Evolutionary conservation across 495 filamentous ascomycete genomes (phyloP), one percentile per base, ranked within the genome.

Genomic region (Hyaloscypha bicolor): DNA sequence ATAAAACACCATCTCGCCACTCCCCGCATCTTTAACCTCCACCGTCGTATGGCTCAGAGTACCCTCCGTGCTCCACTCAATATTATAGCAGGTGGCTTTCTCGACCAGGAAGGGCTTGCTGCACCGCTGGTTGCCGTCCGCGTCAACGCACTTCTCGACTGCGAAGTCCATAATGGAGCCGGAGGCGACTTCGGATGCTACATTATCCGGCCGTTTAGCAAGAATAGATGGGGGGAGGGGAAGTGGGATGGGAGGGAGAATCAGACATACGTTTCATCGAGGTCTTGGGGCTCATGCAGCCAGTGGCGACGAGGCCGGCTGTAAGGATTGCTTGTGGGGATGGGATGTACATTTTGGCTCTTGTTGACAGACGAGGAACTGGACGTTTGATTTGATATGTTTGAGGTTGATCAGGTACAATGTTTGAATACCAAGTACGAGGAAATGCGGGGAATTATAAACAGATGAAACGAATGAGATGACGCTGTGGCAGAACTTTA

Each of bases 11-110:
- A 80, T 22, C 65, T 79, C 77, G 35, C 64, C 60, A 58, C 74
- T 76, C 1, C 74, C 76, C 21, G 71, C 76, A 62, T 79, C 78
- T 30, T 76, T 71, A 19, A 79, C 75, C 63, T 80, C 77, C 37
- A 74, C 76, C 11, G 77, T 80, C 21, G 77, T 80, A 52, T 80
- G 78, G 22, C 72, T 75, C 22, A 80, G 55, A 9, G 73, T 42
- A 14, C 76, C 78, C 19, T 76, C 73, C 11, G 78, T 79, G 33
- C 53, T 66, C 78, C 78, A 80, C 32, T 73, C 71, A 2, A 80
- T 39, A n/a, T 71, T 70, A 69, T 80, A 80, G 71, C 77, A 80
- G 0, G 71, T 74, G 6, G 64, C 66, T 30, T 73, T 72, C 8
- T 62, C 42, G 31, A 78, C 75, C 0, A 74, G 59, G 70, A 80